Evolutionary conservation across 2,329 filamentous ascomycete genomes (phyloP).

Genomic region (Aureobasidium pullulans): DNA sequence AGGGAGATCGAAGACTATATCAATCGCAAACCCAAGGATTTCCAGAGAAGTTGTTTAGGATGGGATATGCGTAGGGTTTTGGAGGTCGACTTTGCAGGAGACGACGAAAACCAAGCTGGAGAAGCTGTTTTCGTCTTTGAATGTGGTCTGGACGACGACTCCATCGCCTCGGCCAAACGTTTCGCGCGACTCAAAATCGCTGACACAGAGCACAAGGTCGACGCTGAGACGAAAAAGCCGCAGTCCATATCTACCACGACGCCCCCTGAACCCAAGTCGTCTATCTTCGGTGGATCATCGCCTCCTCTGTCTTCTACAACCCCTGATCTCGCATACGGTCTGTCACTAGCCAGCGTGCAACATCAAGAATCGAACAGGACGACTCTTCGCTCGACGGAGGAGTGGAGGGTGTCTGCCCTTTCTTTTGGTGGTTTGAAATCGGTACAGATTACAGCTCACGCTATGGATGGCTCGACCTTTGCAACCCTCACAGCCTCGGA

Average conservation of each 20-base stretch:
- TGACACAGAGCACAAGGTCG: conserved; percentile 15
- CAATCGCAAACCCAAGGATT: conserved; percentile 65
- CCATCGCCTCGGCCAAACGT: conserved; percentile 46
- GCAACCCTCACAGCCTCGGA: conserved; percentile 66
- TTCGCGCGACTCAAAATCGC: conserved; percentile 48
- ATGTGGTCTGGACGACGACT: conserved; percentile 59
- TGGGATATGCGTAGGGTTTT: conserved; percentile 89
- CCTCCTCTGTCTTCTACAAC: conserved; percentile 29
- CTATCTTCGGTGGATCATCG: conserved; percentile 45
- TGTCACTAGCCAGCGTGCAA: background rate
- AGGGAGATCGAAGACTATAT: conserved; percentile 74
- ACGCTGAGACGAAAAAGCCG: conserved; percentile 10
- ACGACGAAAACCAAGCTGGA: conserved; percentile 67
- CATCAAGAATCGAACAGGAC: conserved; percentile 17
- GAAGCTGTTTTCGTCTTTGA: conserved; percentile 70
- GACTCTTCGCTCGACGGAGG: conserved; percentile 35
- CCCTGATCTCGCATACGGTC: background rate
- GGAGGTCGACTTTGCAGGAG: conserved; percentile 81
- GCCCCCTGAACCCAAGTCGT: conserved; percentile 23
- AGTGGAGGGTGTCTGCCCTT: conserved; percentile 60
- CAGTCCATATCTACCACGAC: conserved; percentile 17
- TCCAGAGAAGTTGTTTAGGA: conserved; percentile 67
- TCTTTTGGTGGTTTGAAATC: conserved; percentile 53
- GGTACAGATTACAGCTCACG: conserved; percentile 59
- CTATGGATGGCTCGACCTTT: conserved; percentile 67